Evolutionary conservation across 2,329 filamentous ascomycete species (phyloP), one percentile per base, ranked within the genome.

Genomic region (Cladobotryum mycophilum): DNA sequence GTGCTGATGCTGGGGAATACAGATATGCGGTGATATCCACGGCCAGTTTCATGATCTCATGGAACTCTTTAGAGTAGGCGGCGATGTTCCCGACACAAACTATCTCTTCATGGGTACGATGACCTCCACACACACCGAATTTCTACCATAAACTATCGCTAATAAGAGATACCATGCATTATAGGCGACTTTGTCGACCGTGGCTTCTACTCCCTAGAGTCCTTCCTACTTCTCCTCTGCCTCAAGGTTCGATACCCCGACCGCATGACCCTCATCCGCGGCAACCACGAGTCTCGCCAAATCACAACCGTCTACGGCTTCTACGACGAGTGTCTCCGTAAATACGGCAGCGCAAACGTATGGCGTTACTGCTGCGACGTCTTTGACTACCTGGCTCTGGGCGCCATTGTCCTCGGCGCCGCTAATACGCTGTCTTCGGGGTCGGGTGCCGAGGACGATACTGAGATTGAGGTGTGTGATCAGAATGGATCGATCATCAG

Each of bases 221-320:
- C 91, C 4, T 96, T 99, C 66, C 84, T 96, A 55, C 87, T 99
- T 49, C 84, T 99, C 11, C 82, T 99, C 48, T 96, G 90, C 66
- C 83, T 97, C 61, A 97, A 97, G 78, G 92, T 97, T 55, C 87
- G 92, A 67, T 97, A 97, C 66, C 93, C 92, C 48, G 90, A 97
- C 69, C 89, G 93, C 60, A 96, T 97, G 75, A 97, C 93, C 4
- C 80, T 97, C 40, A 96, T 97, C 63, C 82, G 92, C 56, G 92
- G 92, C 57, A 96, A 96, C 67, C 90, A 96, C 74, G 92, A 97
- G 71, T 96, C 91, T 41, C 84, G 92, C 53, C 92, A 97, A 69
- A 97, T 97, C 58, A 97, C 92, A 18, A 95, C 89, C 5, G 92
- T 97, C 13, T 97, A 97, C 67, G 92, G 92, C 55, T 97, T 97